These are phyloP conservation scores for Acer campestre DNA, from an alignment of 345 rosid species.

Conservation along the genomic window DNA sequence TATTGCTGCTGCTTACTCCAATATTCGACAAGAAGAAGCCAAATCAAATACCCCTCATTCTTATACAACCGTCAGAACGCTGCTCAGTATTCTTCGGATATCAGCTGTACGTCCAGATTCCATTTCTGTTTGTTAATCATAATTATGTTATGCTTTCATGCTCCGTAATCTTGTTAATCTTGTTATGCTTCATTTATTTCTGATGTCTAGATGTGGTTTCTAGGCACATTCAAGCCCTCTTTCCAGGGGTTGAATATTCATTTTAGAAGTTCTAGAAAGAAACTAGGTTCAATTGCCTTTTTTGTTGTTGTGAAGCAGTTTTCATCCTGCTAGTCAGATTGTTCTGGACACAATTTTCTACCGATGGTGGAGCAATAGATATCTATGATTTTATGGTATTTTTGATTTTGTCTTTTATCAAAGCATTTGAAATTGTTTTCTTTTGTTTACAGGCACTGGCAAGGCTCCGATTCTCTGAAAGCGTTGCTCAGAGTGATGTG, in stretches of 20 bases:
- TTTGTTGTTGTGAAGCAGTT: neutral
- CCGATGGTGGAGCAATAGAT: neutral
- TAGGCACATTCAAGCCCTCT: neutral
- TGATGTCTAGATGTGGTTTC: slow-evolving; percentile 13
- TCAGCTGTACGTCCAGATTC: slow-evolving; percentile 71
- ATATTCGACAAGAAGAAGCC: slow-evolving; percentile 97
- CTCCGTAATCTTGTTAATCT: neutral
- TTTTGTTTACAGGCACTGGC: slow-evolving; percentile 73
- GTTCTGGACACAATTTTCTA: neutral
- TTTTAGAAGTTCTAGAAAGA: neutral
- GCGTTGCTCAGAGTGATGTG: slow-evolving; percentile 96
- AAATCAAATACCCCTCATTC: slow-evolving; percentile 87
- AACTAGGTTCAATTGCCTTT: neutral
- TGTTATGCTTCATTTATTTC: neutral
- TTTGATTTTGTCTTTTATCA: slow-evolving; percentile 1
- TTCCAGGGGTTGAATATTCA: slow-evolving; percentile 6
- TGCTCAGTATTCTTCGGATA: slow-evolving; percentile 92
- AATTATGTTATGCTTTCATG: neutral
- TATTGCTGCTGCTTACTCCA: slow-evolving; percentile 86
- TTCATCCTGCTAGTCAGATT: neutral
- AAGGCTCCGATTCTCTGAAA: slow-evolving; percentile 90
- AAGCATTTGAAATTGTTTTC: slow-evolving; percentile 9
- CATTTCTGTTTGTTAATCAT: neutral
- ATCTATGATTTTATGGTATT: neutral
- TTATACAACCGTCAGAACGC: slow-evolving; percentile 90